Evolutionary conservation across 495 filamentous ascomycete species (phyloP).

Genomic region (Haplographium delicatum): DNA sequence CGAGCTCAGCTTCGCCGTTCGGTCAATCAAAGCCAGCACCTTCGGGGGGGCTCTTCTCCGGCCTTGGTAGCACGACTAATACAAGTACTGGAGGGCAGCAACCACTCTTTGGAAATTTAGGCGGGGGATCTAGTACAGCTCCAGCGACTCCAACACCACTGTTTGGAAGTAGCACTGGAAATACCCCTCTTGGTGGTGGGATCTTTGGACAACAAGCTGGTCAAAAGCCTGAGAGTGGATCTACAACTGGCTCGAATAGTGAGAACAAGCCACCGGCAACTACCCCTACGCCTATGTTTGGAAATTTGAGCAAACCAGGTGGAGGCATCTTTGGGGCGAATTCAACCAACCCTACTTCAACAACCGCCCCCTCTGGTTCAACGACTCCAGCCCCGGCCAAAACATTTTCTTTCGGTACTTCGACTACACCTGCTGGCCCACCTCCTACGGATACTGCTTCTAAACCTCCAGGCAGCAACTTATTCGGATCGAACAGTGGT

Average conservation of each 20-base stretch:
- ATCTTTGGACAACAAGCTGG: constrained; percentile 20
- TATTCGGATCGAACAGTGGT: constrained; percentile 7
- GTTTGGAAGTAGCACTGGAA: constrained; percentile 22
- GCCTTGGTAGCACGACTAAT: not conserved
- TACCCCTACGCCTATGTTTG: constrained; percentile 3
- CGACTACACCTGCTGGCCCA: constrained; percentile 37
- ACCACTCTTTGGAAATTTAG: constrained; percentile 28
- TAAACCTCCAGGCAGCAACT: constrained; percentile 12
- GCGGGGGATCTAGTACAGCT: constrained; percentile 18
- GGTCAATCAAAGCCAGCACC: constrained; percentile 13
- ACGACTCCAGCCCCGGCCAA: constrained; percentile 21
- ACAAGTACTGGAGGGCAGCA: constrained; percentile 33
- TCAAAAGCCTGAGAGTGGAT: constrained; percentile 10
- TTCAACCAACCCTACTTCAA: constrained; percentile 7
- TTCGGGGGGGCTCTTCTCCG: constrained; percentile 30
- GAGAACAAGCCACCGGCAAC: constrained; percentile 4
- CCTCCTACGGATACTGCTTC: constrained; percentile 25
- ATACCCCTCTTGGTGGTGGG: constrained; percentile 8
- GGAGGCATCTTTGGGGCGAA: constrained; percentile 26
- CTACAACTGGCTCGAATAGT: constrained; percentile 3
- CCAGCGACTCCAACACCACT: constrained; percentile 19
- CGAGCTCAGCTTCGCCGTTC: constrained; percentile 15
- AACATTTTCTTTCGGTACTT: constrained; percentile 16
- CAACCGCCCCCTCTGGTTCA: constrained; percentile 18
- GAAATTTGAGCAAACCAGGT: constrained; percentile 7